These are phyloP conservation scores for Closterium sp. DNA, from an alignment of 139 green algal genomes.

Conservation along the genomic window DNA sequence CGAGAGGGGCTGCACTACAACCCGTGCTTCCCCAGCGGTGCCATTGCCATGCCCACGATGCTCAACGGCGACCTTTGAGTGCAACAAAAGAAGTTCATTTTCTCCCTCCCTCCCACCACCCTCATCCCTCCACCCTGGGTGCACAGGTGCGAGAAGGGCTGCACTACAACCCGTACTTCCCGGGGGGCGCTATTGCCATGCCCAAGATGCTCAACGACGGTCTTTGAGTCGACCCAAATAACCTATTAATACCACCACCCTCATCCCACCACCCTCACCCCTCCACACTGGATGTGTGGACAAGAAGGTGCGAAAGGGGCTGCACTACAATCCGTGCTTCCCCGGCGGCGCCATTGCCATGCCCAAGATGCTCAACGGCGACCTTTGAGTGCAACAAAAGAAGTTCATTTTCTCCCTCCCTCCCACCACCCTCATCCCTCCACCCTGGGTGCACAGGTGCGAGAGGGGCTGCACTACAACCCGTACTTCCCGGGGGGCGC, in stretches of 20 bases:
- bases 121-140: neutral
- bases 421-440: neutral
- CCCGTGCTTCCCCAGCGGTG: constrained; percentile 97
- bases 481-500: constrained; percentile 98
- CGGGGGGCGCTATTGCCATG: too few species aligned
- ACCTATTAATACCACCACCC: constrained; percentile 55
- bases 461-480: constrained; percentile 99
- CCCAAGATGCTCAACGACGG: too few species aligned
- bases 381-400: constrained; percentile 94
- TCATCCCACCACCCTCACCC: too few species aligned
- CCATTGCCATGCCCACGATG: constrained; percentile 99
- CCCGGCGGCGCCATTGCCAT: constrained; percentile 97
- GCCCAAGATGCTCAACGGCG: constrained; percentile 98
- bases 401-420: too few species aligned
- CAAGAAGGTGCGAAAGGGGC: too few species aligned
- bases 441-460: constrained; percentile 53
- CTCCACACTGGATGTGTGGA: too few species aligned
- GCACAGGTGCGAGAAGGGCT: too few species aligned
- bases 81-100: constrained; percentile 94
- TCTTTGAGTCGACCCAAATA: too few species aligned
- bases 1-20: constrained; percentile 99
- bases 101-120: too few species aligned
- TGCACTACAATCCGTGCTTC: constrained; percentile 99
- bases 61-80: constrained; percentile 93
- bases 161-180: too few species aligned